These are phyloP conservation scores for Mucor racemosus DNA, from an alignment of 371 early-diverging fungal genomes.

Conservation along the genomic window DNA sequence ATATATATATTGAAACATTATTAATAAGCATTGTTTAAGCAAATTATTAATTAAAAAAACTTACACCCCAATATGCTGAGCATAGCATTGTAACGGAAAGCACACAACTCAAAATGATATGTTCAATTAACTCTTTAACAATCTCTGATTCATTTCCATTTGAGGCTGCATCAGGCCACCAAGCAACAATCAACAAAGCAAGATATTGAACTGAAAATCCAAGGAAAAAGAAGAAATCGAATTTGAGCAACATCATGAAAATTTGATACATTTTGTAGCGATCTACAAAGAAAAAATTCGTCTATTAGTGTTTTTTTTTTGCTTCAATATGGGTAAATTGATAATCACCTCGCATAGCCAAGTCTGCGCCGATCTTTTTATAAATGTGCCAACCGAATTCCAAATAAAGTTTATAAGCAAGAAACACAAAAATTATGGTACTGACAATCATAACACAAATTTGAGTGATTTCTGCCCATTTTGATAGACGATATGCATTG, in stretches of 20 bases:
- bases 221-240: conserved; percentile 87
- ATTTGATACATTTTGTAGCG: conserved; percentile 87
- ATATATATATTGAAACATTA: no score
- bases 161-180: conserved; percentile 43
- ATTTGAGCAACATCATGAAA: conserved; percentile 85
- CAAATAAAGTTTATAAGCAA: conserved; percentile 53
- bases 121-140: conserved; percentile 44
- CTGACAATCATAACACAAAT: conserved; percentile 48
- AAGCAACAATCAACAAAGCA: conserved; percentile 67
- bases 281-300: no score
- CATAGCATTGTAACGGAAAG: conserved; percentile 71
- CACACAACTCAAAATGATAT: conserved; percentile 80
- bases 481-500: conserved; percentile 37
- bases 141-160: conserved; percentile 63
- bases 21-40: no score
- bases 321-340: background rate
- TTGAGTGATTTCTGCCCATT: conserved; percentile 56
- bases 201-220: conserved; percentile 89
- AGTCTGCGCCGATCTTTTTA: conserved; percentile 90
- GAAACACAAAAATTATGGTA: conserved; percentile 38
- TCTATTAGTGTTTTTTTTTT: no score
- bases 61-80: conserved; percentile 79
- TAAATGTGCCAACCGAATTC: conserved; percentile 85
- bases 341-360: conserved; percentile 71
- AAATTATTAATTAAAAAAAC: conserved; percentile 36